Evolutionary conservation across 305 asterid genomes (phyloP).

Genomic region (Euphrasia arctica): DNA sequence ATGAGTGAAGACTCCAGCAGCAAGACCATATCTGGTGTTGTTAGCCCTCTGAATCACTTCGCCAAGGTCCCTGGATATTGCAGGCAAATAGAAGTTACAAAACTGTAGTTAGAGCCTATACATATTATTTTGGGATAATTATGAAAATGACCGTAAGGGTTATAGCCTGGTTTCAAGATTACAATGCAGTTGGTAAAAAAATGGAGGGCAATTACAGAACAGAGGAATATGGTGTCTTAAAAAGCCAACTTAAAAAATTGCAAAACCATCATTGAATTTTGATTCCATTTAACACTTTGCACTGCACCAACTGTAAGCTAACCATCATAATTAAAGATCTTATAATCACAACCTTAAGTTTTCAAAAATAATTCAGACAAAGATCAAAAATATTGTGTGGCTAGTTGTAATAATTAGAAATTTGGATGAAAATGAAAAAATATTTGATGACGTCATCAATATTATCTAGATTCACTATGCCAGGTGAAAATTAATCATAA

Average conservation of each 20-base stretch:
- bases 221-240: neutral
- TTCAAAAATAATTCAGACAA: neutral
- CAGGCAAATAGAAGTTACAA: neutral
- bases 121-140: neutral
- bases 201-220: too few relatives aligned
- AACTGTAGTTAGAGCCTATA: conserved; percentile 3
- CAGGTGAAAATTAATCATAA: neutral
- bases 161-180: neutral
- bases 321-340: neutral
- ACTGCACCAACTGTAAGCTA: too few relatives aligned
- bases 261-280: neutral
- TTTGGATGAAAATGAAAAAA: too few relatives aligned
- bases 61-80: conserved; percentile 53
- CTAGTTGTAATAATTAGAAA: neutral
- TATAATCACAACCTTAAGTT: neutral
- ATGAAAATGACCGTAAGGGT: neutral
- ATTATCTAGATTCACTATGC: neutral
- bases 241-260: neutral
- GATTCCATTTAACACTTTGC: neutral
- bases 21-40: conserved; percentile 59
- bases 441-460: too few relatives aligned
- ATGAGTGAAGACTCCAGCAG: conserved; percentile 88
- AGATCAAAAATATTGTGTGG: too few relatives aligned
- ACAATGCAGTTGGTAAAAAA: too few relatives aligned
- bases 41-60: conserved; percentile 81